A percentile compares a stretch with the other conserved stretches of the same genome.
phyloP scores from a whole-genome alignment of 2,329 filamentous ascomycete genomes.

The Trichophyton rubrum region DNA sequence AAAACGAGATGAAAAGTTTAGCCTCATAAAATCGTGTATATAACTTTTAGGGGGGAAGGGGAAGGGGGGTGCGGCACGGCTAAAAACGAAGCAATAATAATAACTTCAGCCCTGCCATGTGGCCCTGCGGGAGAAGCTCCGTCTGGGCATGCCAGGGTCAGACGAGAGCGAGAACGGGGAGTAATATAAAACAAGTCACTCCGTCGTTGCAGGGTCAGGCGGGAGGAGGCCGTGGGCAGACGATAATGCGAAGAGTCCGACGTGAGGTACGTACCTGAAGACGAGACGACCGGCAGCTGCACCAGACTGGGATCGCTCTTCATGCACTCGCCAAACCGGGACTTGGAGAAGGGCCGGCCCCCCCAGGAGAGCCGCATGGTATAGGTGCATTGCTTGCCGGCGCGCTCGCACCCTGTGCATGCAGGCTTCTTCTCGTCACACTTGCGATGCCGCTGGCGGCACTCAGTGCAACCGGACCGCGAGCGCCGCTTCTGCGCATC shows the following conservation, averaged over 20 bases:
- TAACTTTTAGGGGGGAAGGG: too few relatives aligned
- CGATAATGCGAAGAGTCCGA: background rate
- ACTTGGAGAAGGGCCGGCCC: slow-evolving; percentile 13
- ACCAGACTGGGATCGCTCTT: slow-evolving; percentile 11
- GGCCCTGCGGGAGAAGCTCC: too few relatives aligned
- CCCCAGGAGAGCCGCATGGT: slow-evolving; percentile 13
- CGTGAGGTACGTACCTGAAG: slow-evolving; percentile 6
- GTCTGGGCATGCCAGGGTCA: too few relatives aligned
- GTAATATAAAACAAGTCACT: too few relatives aligned
- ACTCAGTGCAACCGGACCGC: slow-evolving; percentile 14
- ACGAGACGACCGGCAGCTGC: slow-evolving; percentile 8
- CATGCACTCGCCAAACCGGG: slow-evolving; percentile 14
- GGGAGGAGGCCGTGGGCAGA: background rate
- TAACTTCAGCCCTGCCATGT: too few relatives aligned
- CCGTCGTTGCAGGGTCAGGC: background rate
- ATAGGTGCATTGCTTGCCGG: slow-evolving; percentile 11
- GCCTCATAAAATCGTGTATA: background rate
- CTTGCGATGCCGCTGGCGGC: slow-evolving; percentile 14
- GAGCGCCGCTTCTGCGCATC: slow-evolving; percentile 11
- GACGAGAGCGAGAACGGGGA: too few relatives aligned
- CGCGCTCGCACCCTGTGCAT: slow-evolving; percentile 11
- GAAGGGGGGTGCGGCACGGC: too few relatives aligned
- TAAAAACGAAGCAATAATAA: too few relatives aligned
- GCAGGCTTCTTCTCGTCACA: slow-evolving; percentile 13
- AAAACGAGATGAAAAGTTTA: background rate